Evolutionary conservation across 306 rosid species (phyloP), one percentile per base, ranked within the genome.

Genomic region (Benincasa hispida): DNA sequence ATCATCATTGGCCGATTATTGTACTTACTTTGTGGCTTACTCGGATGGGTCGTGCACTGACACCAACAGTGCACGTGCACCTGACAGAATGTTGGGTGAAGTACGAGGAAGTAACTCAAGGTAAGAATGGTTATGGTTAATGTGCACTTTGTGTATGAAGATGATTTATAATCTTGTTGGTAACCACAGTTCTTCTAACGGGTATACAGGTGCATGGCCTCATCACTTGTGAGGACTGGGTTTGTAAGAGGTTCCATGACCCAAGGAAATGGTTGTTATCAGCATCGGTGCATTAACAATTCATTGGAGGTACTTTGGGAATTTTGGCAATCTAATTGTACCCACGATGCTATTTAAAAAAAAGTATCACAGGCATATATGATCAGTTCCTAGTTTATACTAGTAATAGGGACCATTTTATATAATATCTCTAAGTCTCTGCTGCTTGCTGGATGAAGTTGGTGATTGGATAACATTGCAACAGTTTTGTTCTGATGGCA

Each of bases 11-110:
- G 99, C 99, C 70, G 99, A 95, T 85, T 95, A 95, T 86, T 95
- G 99, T 82, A 92, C 99, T n/a, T 95, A 90, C 81, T 90, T 90
- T 61, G 98, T 95, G 41, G 93, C 99, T 17, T 95, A 95, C 83
- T 95, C 98, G 69, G 98, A 95, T 77, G 99, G 99, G 57, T 95
- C 99, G 48, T 95, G 99, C 82, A 95, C 98, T 39, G 97, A 95
- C 81, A 80, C 90, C 67, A 90, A 90, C 78, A 85, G 97, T 83
- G 98, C 99, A 28, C 92, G 97, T 25, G 80, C 93, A 85, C 99
- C 99, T 39, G 99, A 95, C 83, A 88, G 90, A 90, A 95, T 95
- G 98, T 81, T 95, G 78, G 99, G 99, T 83, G 99, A 95, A 86
- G 91, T 92, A 74, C 90, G 99, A 69, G 98, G 99, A 79, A 76